phyloP scores from a whole-genome alignment of 1,284 basidiomycete genomes.

The Anthracocystis panici-leucophaei region DNA sequence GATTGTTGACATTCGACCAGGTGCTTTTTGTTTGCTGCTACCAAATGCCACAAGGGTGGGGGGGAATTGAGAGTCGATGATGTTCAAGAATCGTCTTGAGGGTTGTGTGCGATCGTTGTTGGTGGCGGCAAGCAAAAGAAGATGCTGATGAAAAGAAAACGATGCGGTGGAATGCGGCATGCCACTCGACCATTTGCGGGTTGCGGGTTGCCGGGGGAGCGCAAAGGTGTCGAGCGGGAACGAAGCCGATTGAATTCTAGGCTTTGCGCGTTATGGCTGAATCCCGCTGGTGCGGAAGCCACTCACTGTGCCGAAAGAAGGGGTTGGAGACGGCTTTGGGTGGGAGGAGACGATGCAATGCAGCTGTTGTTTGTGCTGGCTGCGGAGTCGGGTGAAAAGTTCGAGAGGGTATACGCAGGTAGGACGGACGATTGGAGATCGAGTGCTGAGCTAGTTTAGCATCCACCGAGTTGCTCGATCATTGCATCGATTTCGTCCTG shows the following conservation, averaged over 20 bases:
- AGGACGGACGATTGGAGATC: background rate
- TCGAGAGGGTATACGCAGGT: conserved; percentile 22
- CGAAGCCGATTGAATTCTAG: no score
- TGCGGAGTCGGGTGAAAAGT: background rate
- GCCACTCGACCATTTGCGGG: no score
- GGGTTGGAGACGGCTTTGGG: background rate
- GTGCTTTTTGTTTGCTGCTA: background rate
- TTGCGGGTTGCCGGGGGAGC: no score
- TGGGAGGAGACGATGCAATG: background rate
- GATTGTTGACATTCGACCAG: background rate
- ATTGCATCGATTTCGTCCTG: conserved; percentile 69
- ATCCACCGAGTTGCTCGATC: conserved; percentile 68
- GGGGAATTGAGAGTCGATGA: no score
- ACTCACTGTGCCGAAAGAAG: no score
- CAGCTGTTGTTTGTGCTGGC: background rate
- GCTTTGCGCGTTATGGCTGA: background rate
- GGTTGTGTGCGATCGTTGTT: no score
- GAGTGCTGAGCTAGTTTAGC: conserved; percentile 17
- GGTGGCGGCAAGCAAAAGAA: no score
- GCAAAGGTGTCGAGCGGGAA: no score
- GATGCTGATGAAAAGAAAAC: no score
- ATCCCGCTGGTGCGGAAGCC: background rate
- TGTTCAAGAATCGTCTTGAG: no score
- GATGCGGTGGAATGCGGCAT: no score
- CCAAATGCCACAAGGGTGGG: background rate